Evolutionary conservation across 148 eudicot species (phyloP), one percentile per base, ranked within the genome.

Genomic region (Fallopia convolvulus): DNA sequence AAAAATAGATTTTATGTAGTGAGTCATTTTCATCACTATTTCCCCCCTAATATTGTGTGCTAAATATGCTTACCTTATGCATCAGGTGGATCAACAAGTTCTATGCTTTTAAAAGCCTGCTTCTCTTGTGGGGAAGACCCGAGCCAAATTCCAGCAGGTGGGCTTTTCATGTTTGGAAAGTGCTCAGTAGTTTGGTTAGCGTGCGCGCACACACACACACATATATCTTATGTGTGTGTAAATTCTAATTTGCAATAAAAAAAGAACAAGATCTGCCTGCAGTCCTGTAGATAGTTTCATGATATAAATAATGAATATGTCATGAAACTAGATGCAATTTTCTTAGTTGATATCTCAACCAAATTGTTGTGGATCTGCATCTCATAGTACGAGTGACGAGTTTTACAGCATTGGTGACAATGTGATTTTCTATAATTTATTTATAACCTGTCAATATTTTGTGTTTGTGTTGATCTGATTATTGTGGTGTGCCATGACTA

Each of bases 101-200:
- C 88, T 55, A 72, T 78, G 66, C 75, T 94, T 23, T 78, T 94
- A 6, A 89, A 86, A 82, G 82, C 88, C 23, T 94, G 98, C 82
- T 89, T 94, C 77, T 89, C 97, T 18, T 94, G 98, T 26, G 96
- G 98, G 44, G 91, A 94, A 41, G 93, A 92, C 82, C 95, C 90
- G 75, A 89, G 88, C 86, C 88, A 87, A 68, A 80, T 88, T 82
- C 88, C 79, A 74, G 92, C 87, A 91, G 98, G 98, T 92, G 86
- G 75, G 72, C 6, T 12, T 68, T 36, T 68, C 42, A 68, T 68
- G 72, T 68, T 30, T 66, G 46, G 4, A 68, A 68, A 68, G 44
- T 65, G 32, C 32, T 68, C 44, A 15, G 3, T 39, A 68, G 72
- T 68, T 68, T 68, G 72, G 18, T 68, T 8, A 68, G n/a, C n/a